Evolutionary conservation across 148 eudicot genomes (phyloP).

Genomic region (Vaccinium corymbosum): DNA sequence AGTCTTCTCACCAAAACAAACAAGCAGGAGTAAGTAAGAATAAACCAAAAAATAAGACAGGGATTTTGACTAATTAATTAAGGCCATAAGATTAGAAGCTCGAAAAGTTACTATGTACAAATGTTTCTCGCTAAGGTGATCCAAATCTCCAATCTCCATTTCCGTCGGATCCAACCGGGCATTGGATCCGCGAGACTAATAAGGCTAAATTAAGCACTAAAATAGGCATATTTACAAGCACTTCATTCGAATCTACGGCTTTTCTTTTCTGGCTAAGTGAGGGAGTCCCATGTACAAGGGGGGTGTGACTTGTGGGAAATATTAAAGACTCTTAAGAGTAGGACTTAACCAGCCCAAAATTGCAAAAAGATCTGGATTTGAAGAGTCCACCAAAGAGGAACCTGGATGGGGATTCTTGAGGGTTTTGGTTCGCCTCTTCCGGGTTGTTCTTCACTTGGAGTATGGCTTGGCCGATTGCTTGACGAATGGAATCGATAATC

Average conservation of each 20-base stretch:
- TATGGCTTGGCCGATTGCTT: conserved; percentile 77
- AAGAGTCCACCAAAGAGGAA: conserved; percentile 80
- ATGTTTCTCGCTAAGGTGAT: neutral
- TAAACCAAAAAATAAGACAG: neutral
- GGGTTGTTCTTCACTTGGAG: conserved; percentile 68
- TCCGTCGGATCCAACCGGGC: conserved; percentile 10
- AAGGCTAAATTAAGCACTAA: neutral
- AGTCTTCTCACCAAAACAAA: neutral
- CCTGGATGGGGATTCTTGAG: conserved; percentile 71
- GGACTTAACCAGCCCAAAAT: conserved; percentile 79
- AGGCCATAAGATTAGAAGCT: neutral
- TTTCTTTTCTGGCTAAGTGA: neutral
- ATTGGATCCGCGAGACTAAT: conserved; percentile 18
- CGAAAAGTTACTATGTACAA: conserved; percentile 9
- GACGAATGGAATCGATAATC: conserved; percentile 71
- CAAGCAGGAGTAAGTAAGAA: neutral
- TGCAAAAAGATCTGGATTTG: conserved; percentile 80
- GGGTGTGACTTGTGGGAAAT: neutral
- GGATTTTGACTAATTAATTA: neutral
- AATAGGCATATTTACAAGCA: conserved; percentile 15
- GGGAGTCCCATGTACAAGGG: conserved; percentile 7
- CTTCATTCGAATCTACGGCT: conserved; percentile 3
- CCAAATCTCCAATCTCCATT: conserved; percentile 2
- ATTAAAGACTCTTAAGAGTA: conserved; percentile 39
- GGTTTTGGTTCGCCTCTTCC: conserved; percentile 43